These are phyloP conservation scores for Leishmania gerbilli DNA, from an alignment of 208 protist genomes.

Conservation along the genomic window DNA sequence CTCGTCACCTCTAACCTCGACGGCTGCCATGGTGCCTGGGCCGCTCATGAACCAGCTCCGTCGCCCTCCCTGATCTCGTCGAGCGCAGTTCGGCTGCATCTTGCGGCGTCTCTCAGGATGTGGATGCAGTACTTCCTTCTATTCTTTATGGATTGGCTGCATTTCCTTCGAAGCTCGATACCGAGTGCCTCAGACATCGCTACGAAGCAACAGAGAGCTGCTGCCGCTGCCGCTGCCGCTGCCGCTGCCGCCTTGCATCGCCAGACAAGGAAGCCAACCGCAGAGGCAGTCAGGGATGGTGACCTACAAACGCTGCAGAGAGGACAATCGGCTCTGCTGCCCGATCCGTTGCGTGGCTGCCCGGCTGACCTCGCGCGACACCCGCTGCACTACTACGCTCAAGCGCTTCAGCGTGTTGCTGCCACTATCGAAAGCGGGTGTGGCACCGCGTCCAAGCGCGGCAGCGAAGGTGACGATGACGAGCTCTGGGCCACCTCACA, in stretches of 20 bases:
- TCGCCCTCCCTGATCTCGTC: neutral
- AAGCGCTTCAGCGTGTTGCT: neutral
- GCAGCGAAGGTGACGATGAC: neutral
- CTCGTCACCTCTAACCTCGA: conserved; percentile 3
- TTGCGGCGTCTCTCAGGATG: neutral
- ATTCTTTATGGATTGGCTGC: conserved; percentile 23
- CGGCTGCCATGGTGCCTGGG: neutral
- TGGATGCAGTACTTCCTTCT: conserved; percentile 16
- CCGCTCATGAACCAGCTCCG: neutral
- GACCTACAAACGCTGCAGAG: neutral
- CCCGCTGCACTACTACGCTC: conserved; percentile 15
- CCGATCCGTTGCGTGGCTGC: neutral
- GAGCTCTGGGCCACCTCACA: neutral
- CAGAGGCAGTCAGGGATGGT: neutral
- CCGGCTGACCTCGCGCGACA: neutral
- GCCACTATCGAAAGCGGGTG: neutral
- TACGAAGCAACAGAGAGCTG: neutral
- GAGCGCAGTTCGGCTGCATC: neutral
- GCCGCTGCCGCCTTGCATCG: neutral
- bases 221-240: neutral
- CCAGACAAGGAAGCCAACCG: neutral
- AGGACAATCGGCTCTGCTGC: neutral
- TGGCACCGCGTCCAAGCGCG: neutral
- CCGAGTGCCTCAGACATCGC: neutral
- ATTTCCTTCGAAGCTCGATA: neutral